phyloP scores from a whole-genome alignment of 1,284 basidiomycete species.

The Heterobasidion annosum region DNA sequence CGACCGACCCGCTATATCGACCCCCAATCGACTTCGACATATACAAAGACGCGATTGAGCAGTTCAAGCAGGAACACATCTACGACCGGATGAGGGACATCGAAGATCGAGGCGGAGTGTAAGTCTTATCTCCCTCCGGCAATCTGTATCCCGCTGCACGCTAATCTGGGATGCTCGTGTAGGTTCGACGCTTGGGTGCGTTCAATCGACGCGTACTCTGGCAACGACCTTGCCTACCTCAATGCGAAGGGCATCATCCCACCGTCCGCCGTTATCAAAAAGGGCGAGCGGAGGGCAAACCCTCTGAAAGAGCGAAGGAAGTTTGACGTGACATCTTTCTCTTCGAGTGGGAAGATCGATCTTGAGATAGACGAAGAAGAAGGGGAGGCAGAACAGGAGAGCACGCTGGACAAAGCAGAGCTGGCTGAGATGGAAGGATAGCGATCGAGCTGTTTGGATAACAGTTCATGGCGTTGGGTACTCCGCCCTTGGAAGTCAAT shows the following conservation, averaged over 20 bases:
- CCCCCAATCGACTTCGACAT: slow-evolving; percentile 64
- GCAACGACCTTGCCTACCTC: slow-evolving; percentile 60
- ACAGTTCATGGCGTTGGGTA: not conserved
- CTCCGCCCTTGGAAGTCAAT: not conserved
- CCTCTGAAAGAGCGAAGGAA: slow-evolving; percentile 59
- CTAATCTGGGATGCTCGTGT: not conserved
- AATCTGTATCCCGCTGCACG: slow-evolving; percentile 3
- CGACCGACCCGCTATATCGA: slow-evolving; percentile 47
- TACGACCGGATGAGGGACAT: slow-evolving; percentile 79
- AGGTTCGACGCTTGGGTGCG: slow-evolving; percentile 76
- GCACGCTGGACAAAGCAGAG: slow-evolving; percentile 45
- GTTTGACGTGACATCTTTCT: slow-evolving; percentile 54
- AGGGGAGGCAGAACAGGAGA: slow-evolving; percentile 39
- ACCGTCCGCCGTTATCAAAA: slow-evolving; percentile 51
- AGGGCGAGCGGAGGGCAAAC: slow-evolving; percentile 46
- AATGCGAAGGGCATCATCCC: slow-evolving; percentile 70
- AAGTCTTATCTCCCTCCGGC: slow-evolving; percentile 23
- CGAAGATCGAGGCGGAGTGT: slow-evolving; percentile 78
- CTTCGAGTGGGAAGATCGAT: slow-evolving; percentile 21
- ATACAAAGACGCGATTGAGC: slow-evolving; percentile 56
- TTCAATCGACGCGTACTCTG: slow-evolving; percentile 58
- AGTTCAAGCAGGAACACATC: slow-evolving; percentile 79
- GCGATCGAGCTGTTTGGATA: slow-evolving; percentile 3
- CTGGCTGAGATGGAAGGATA: slow-evolving; percentile 69
- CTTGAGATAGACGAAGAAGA: slow-evolving; percentile 19